Base-by-base conservation (phyloP, 1,284 basidiomycete species). In the Amylostereum chailletii region DNA sequence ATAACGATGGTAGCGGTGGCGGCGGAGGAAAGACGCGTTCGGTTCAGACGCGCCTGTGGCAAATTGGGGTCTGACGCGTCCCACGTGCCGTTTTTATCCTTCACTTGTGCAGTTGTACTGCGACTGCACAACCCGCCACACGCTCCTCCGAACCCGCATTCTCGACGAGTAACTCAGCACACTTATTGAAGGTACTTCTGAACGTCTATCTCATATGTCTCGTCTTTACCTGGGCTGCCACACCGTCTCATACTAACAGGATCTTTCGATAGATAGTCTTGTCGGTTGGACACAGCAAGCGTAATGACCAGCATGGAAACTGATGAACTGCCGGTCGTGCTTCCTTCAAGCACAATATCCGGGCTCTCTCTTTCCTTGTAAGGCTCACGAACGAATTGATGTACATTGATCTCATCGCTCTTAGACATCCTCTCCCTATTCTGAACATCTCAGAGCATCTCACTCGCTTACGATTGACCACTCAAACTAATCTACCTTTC, bases 361-460 rank as follows among this genome's bases (percentile, higher is more conserved):
- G 83, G 84, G 5, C 68, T 89, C 45, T 79, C 83, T 2, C 68
- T 89, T 49, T 80, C 83, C 32, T 66, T 89, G 86, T 89, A 59
- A 55, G 83, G 65, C n/a, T 34, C 4, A 45, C 10, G 10, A 27
- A 29, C 42, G 34, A 46, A 46, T 56, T 50, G 56, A 45, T 47
- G 54, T 39, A 44, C 49, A 42, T 19, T 39, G 9, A 32, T 34
- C 19, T 19, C 19, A 19, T 19, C 34, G 54, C 62, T 43, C 30
- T 11, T 42, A 95, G 93, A 48, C 95, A 99, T 67, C 95, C 95
- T 31, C 77, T 98, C 11, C 92, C 96, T 6, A 93, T 99, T 62
- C 78, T 99, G 55, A 97, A 94, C 68, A 89, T 99, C 57, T 96
- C 94, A 1, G 95, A 99, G 61, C 94, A 98, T 69, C 76, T 90